Evolutionary conservation across 1,284 basidiomycete genomes (phyloP), one percentile per base, ranked within the genome.

Genomic region (Caloboletus inedulis): DNA sequence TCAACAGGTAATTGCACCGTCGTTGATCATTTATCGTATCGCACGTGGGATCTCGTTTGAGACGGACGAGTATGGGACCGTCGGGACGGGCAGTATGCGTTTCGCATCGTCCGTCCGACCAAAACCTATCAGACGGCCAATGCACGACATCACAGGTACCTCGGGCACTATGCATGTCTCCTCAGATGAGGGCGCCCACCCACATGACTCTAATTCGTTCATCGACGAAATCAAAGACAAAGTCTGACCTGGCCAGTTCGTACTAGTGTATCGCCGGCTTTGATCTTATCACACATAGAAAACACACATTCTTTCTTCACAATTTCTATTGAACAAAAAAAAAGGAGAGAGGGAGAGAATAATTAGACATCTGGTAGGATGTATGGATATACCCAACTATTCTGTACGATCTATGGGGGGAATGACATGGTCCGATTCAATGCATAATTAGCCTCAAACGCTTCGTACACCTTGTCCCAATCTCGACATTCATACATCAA

Each of bases 1-100:
- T 13, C 3, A 4, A 29, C 23, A 61, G 57, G 43, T 16, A 2
- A 61, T 55, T 7, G 58, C 63, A 7, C 62, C 60, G 0, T 34
- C 61, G 30, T 29, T 65, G 35, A 65, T 65, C 27, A 52, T 62
- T 3, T 47, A 63, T 27, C 62, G 63, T 16, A 63, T 62, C 23
- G 59, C 55, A 0, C 42, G 43, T 13, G 60, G 60, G 2, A 37
- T 63, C 21, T 47, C 62, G 13, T 54, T 61, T 19, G 51, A 53
- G 36, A 61, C 55, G 19, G 52, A 56, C n/a, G 41, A 43, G 6
- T 33, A 40, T 8, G 56, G 48, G 13, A 37, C 29, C 8, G 9
- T n/a, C 2, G n/a, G 35, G 14, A 42, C 43, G 14, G 37, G 40
- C 14, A 56, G 27, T 23, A 16, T 63, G 9, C 51, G 43, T 1